Base-by-base conservation (phyloP, 768 basidiomycete genomes). In the Suillus plorans region DNA sequence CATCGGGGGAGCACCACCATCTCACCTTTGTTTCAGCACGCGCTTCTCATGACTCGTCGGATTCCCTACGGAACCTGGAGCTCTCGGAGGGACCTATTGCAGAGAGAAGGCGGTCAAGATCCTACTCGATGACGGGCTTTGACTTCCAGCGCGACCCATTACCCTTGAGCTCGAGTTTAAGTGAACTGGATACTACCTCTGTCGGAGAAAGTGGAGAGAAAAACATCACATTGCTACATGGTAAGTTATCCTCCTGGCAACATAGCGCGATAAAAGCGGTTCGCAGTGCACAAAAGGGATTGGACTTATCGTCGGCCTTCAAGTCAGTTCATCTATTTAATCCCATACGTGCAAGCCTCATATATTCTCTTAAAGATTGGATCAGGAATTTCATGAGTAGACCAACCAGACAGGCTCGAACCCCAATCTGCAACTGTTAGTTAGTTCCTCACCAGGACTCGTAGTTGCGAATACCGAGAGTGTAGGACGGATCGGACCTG, bases 391-490 rank as follows among this genome's bases (percentile, higher is more conserved):
- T 97, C 96, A 93, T 94, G 72, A 68, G 89, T 22, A 31, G 18
- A 52, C 55, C 67, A 2, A 18, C 20, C 22, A 6, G 41, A 9
- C 50, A 22, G 45, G 61, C 2, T 22, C 44, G 37, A 28, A 50
- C 28, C 45, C 67, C 49, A 60, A 36, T 16, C 65, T 69, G 67
- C 60, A 34, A 42, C n/a, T 34, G 28, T 25, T 37, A 5, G 45
- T 22, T 64, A 95, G 93, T 78, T 95, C 94, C 4, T 95, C 94
- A 6, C 95, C 96, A 2, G 97, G 97, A 2, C 87, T 98, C 34
- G 89, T 98, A 2, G 87, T 96, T 34, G 90, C 93, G 12, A 93
- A 96, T 71, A 90, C 91, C 0, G 84, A 94, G 44, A 94, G 91
- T 69, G 92, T 95, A 0, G 97, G 96, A 84, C n/a, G 81, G 80